Evolutionary conservation across 2,329 filamentous ascomycete species (phyloP).

Genomic region (Tolypocladium sp.): DNA sequence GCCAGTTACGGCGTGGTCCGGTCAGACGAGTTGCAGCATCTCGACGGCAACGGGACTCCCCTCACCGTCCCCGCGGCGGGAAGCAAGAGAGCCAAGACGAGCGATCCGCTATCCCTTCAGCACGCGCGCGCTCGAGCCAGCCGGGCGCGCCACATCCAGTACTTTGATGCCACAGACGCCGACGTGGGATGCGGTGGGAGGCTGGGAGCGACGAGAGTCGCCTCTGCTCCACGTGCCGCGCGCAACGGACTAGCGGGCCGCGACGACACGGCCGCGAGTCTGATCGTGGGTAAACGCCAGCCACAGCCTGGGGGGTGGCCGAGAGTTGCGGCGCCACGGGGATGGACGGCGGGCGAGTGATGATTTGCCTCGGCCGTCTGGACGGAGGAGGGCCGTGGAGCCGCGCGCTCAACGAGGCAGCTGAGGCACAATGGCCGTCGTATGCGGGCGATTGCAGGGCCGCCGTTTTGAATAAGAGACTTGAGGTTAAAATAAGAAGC

Average conservation of each 20-base stretch:
- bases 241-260: slow-evolving; percentile 3
- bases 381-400: neutral
- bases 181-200: neutral
- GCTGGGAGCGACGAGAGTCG: neutral
- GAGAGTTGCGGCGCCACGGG: neutral
- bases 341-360: neutral
- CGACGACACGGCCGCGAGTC: neutral
- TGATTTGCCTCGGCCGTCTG: neutral
- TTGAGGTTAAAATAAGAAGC: neutral
- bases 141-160: neutral
- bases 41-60: neutral
- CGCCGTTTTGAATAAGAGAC: neutral
- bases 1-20: neutral
- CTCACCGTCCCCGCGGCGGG: neutral
- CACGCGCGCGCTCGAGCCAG: neutral
- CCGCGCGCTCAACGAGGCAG: slow-evolving; percentile 1
- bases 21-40: neutral
- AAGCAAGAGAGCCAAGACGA: neutral
- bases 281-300: neutral
- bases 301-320: neutral
- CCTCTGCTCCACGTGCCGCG: slow-evolving; percentile 11
- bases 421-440: neutral
- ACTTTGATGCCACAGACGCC: neutral
- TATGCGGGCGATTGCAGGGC: neutral
- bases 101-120: neutral